Evolutionary conservation across 164 flowering plant genomes (phyloP).

Genomic region (Liriodendron chinense): DNA sequence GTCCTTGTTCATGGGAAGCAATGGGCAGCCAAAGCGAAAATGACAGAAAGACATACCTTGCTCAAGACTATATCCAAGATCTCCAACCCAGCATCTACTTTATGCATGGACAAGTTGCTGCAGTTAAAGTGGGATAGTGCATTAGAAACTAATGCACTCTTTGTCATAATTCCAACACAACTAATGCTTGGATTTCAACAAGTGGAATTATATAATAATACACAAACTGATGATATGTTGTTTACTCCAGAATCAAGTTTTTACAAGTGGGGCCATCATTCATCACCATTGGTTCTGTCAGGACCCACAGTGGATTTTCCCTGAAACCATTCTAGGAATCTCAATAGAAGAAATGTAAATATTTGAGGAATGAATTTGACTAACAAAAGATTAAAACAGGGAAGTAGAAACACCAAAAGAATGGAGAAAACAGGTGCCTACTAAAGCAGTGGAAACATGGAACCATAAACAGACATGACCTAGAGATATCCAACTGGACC

Average conservation of each 20-base stretch:
- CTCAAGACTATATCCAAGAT: slow-evolving; percentile 17
- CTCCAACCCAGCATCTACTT: slow-evolving; percentile 17
- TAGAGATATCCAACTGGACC: too few relatives aligned
- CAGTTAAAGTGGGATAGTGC: neutral
- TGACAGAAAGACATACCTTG: slow-evolving; percentile 13
- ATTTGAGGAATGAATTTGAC: too few relatives aligned
- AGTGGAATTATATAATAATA: neutral
- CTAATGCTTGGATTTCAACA: neutral
- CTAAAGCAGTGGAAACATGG: too few relatives aligned
- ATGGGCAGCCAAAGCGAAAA: neutral
- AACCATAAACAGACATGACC: too few relatives aligned
- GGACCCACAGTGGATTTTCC: neutral
- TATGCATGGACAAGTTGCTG: slow-evolving; percentile 16
- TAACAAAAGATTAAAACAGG: too few relatives aligned
- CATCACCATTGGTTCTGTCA: neutral
- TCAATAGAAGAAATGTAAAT: too few relatives aligned
- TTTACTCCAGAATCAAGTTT: neutral
- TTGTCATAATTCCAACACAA: neutral
- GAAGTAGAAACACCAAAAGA: too few relatives aligned
- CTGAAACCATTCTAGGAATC: neutral
- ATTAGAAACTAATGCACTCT: neutral
- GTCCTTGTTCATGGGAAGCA: neutral
- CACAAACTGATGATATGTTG: neutral
- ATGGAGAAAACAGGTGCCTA: too few relatives aligned
- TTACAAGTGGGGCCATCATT: neutral